phyloP scores from a whole-genome alignment of 176 grass and related monocot species.

The Musa itinerans region DNA sequence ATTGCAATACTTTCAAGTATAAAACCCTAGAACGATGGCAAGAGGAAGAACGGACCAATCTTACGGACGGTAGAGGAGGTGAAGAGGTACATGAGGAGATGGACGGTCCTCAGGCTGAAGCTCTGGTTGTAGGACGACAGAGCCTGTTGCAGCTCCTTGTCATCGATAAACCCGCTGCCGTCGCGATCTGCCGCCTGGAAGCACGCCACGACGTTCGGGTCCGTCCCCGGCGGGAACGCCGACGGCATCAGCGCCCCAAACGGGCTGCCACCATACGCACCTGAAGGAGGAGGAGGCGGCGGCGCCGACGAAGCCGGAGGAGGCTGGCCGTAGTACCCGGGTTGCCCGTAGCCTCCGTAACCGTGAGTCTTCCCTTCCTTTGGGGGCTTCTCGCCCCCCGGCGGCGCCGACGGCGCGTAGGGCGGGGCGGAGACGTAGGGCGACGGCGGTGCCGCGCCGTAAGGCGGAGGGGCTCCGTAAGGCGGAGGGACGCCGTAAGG shows the following conservation, averaged over 20 bases:
- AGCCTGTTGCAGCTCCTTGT: slow-evolving; percentile 88
- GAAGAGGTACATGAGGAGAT: slow-evolving; percentile 98
- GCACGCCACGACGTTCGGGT: slow-evolving; percentile 87
- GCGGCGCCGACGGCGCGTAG: slow-evolving; percentile 15
- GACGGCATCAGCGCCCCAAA: slow-evolving; percentile 67
- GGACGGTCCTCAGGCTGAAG: slow-evolving; percentile 87
- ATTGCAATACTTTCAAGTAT: no score
- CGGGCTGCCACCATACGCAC: slow-evolving; percentile 32
- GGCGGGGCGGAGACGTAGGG: slow-evolving; percentile 22
- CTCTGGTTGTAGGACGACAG: slow-evolving; percentile 69
- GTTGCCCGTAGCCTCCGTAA: background rate
- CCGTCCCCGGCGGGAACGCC: slow-evolving; percentile 63
- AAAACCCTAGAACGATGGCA: no score
- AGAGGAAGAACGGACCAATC: slow-evolving; percentile 38
- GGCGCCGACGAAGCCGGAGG: background rate
- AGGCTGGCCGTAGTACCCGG: slow-evolving; percentile 20
- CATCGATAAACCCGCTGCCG: slow-evolving; percentile 82
- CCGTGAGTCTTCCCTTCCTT: slow-evolving; percentile 32
- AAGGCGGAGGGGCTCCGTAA: slow-evolving; percentile 21
- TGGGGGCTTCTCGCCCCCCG: slow-evolving; percentile 23
- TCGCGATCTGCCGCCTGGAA: slow-evolving; percentile 88
- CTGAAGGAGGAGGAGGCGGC: background rate
- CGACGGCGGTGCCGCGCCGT: background rate
- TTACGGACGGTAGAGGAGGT: slow-evolving; percentile 72
- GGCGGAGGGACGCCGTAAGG: slow-evolving; percentile 25